Conservation (phyloP, 2,329 filamentous ascomycete genomes). For the Diplodia intermedia region DNA sequence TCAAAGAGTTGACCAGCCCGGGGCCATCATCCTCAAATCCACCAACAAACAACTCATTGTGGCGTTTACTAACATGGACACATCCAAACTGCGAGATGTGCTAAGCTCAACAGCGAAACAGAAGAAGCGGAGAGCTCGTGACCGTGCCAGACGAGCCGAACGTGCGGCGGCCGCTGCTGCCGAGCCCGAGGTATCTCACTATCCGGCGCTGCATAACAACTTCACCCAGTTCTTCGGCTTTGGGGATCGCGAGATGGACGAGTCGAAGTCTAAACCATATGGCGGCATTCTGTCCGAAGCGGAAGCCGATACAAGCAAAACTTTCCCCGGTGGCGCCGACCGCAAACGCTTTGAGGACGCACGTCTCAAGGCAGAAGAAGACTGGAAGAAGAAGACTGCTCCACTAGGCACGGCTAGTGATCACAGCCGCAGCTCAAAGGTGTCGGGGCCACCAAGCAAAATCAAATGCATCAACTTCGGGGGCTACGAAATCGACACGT, state of each 20-base stretch:
- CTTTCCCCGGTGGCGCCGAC: constrained; percentile 80
- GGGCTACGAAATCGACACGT: constrained; percentile 96
- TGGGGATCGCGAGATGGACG: constrained; percentile 86
- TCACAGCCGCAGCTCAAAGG: constrained; percentile 73
- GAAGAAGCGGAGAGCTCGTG: constrained; percentile 51
- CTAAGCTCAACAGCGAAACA: constrained; percentile 55
- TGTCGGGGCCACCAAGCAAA: constrained; percentile 86
- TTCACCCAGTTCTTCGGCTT: constrained; percentile 87
- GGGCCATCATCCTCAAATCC: constrained; percentile 29
- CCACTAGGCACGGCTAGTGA: constrained; percentile 69
- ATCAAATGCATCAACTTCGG: constrained; percentile 99
- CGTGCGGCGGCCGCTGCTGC: constrained; percentile 41
- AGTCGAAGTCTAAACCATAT: constrained; percentile 91
- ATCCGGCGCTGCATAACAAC: constrained; percentile 66
- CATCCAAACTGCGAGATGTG: constrained; percentile 23
- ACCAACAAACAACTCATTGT: constrained; percentile 28
- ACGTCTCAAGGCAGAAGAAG: constrained; percentile 87
- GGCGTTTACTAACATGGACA: constrained; percentile 29
- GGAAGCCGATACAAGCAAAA: constrained; percentile 90
- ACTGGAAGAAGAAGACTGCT: constrained; percentile 77
- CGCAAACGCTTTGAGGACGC: constrained; percentile 88
- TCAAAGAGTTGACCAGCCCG: constrained; percentile 29
- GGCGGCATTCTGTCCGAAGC: constrained; percentile 88
- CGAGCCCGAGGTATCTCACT: constrained; percentile 57
- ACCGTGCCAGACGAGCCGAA: constrained; percentile 58